phyloP scores from a whole-genome alignment of 2,329 filamentous ascomycete genomes.

The Penicillium verrucosum region DNA sequence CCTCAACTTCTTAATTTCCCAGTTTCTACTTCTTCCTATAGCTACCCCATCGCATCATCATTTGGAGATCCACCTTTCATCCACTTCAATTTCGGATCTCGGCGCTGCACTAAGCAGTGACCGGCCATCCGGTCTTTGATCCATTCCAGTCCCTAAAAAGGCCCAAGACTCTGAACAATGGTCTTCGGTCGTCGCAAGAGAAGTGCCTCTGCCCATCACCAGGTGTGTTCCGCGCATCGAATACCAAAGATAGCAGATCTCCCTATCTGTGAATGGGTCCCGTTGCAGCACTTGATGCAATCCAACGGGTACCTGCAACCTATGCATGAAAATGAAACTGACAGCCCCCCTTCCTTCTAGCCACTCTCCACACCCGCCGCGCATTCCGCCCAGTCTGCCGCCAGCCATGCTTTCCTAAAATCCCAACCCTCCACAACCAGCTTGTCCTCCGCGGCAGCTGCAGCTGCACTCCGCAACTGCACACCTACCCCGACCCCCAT shows the following conservation, averaged over 20 bases:
- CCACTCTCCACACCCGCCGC: constrained; percentile 62
- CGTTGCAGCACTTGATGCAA: background rate
- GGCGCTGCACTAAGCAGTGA: constrained; percentile 25
- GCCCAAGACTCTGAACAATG: constrained; percentile 15
- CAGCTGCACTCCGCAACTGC: constrained; percentile 75
- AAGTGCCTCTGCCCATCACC: constrained; percentile 41
- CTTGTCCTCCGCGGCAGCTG: constrained; percentile 81
- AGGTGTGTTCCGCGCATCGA: constrained; percentile 22
- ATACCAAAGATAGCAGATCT: background rate
- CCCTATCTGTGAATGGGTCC: background rate
- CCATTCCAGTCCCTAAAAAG: background rate
- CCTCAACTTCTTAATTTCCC: constrained; percentile 1
- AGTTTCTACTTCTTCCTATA: background rate
- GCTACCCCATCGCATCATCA: constrained; percentile 2
- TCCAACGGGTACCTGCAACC: constrained; percentile 7
- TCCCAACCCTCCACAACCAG: constrained; percentile 61
- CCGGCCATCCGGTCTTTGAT: constrained; percentile 16
- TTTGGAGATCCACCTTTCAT: constrained; percentile 11
- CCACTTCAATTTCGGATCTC: constrained; percentile 17
- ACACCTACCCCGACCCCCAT: constrained; percentile 76
- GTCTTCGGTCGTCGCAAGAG: constrained; percentile 44
- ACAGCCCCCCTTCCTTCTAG: constrained; percentile 41
- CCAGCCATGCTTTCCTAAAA: constrained; percentile 74
- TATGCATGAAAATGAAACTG: constrained; percentile 9
- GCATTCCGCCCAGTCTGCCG: constrained; percentile 74